Evolutionary conservation across 441 rosid species (phyloP).

Genomic region (Gossypium schwendimanii): DNA sequence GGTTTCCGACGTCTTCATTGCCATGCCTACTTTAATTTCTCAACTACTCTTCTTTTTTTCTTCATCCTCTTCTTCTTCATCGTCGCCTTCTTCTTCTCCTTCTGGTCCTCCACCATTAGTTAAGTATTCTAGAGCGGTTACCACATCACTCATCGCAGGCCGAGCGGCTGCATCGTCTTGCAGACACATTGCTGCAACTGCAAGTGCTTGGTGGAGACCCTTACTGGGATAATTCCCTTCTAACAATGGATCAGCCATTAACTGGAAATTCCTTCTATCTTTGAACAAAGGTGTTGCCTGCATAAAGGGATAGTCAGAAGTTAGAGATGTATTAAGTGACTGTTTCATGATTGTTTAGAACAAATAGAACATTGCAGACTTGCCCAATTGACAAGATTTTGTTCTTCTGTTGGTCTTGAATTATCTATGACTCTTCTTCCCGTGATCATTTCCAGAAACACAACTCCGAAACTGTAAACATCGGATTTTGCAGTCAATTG

Average conservation of each 20-base stretch:
- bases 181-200: constrained; percentile 92
- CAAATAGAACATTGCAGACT: constrained; percentile 6
- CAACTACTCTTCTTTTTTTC: neutral
- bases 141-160: constrained; percentile 90
- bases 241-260: constrained; percentile 80
- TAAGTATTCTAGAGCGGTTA: constrained; percentile 76
- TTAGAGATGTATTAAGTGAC: neutral
- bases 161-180: constrained; percentile 77
- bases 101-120: constrained; percentile 27
- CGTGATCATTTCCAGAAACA: constrained; percentile 82
- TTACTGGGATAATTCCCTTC: constrained; percentile 57
- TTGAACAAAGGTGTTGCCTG: constrained; percentile 85
- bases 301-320: constrained; percentile 6
- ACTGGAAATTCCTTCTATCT: constrained; percentile 64
- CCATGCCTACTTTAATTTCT: neutral
- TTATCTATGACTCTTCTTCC: constrained; percentile 85
- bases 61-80: neutral
- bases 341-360: neutral
- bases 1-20: constrained; percentile 5
- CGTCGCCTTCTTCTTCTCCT: constrained; percentile 2
- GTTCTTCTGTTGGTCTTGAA: constrained; percentile 62
- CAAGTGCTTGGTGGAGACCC: constrained; percentile 87
- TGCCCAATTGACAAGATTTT: constrained; percentile 86
- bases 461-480: constrained; percentile 93
- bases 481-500: constrained; percentile 77